Percentiles rank a stretch among this genome's conserved stretches.
These are phyloP conservation scores for Yarrowia bubula DNA, from an alignment of 805 yeast species.

Conservation along the genomic window DNA sequence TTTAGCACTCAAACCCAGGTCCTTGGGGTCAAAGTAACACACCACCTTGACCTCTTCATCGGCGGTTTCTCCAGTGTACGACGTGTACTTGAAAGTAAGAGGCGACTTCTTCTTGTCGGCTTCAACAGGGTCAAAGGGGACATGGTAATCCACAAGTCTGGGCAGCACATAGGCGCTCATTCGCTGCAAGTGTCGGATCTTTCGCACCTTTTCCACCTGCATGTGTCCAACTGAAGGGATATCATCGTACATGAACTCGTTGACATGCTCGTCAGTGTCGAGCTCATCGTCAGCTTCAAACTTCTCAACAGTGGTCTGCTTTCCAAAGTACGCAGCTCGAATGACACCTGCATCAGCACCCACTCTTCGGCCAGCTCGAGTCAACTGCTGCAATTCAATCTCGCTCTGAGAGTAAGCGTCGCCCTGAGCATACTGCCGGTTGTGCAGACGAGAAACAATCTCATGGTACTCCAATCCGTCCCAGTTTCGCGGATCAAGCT, in stretches of 20 bases:
- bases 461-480: neutral
- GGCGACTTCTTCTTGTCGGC: slow-evolving; percentile 29
- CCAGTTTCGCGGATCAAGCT: slow-evolving; percentile 13
- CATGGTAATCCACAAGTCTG: slow-evolving; percentile 58
- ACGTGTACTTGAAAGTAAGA: slow-evolving; percentile 65
- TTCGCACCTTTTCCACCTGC: slow-evolving; percentile 66
- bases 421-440: slow-evolving; percentile 14
- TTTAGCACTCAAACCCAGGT: slow-evolving; percentile 45
- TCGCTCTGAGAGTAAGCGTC: slow-evolving; percentile 33
- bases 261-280: slow-evolving; percentile 29
- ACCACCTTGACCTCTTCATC: slow-evolving; percentile 71
- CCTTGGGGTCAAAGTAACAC: slow-evolving; percentile 49
- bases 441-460: neutral
- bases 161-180: slow-evolving; percentile 93
- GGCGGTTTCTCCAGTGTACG: slow-evolving; percentile 68
- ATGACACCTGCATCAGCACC: slow-evolving; percentile 35
- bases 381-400: slow-evolving; percentile 35
- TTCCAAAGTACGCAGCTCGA: slow-evolving; percentile 30
- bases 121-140: slow-evolving; percentile 49
- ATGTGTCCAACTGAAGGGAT: slow-evolving; percentile 70
- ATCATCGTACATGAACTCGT: slow-evolving; percentile 56
- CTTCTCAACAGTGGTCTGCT: slow-evolving; percentile 30
- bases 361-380: slow-evolving; percentile 36
- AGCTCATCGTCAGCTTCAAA: slow-evolving; percentile 31
- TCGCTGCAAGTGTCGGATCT: slow-evolving; percentile 71